These are phyloP conservation scores for Chondrus crispus DNA, from an alignment of 23 red algal genomes.

Conservation along the genomic window DNA sequence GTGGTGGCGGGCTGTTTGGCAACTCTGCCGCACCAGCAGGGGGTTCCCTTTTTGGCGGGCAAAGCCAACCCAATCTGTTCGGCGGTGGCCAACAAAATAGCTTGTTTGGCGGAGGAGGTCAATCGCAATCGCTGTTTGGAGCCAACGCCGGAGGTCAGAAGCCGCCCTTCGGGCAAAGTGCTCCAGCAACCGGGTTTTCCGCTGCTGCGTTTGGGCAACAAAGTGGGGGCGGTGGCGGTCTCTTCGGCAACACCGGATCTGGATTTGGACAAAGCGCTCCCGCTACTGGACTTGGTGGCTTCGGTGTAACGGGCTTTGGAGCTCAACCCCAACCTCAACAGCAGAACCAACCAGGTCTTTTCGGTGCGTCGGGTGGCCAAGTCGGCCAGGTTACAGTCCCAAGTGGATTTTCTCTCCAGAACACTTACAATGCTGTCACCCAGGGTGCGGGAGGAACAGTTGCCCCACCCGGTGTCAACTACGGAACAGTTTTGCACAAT, in stretches of 20 bases:
- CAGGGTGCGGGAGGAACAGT: constrained; percentile 34
- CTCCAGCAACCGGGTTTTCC: constrained; percentile 1
- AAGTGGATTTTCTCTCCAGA: background rate
- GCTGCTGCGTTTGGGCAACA: background rate
- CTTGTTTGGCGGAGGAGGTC: background rate
- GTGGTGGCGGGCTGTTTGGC: constrained; percentile 12
- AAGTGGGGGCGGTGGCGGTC: background rate
- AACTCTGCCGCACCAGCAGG: background rate
- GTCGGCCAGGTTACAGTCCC: background rate
- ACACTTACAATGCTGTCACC: constrained; percentile 20
- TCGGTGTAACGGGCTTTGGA: background rate
- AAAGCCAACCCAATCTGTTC: background rate
- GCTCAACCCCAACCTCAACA: background rate
- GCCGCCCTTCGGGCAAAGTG: background rate
- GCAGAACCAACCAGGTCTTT: background rate
- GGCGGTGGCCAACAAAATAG: background rate
- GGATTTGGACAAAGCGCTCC: background rate
- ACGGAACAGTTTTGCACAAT: constrained; percentile 60
- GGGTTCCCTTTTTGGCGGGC: background rate
- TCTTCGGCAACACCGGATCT: background rate
- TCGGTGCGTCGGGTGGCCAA: background rate
- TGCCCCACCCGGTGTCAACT: constrained; percentile 53
- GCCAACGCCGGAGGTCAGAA: background rate
- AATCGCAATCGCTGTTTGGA: background rate
- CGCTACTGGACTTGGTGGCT: background rate